These are phyloP conservation scores for Effrenium voratum DNA, from an alignment of 73 alveolate genomes.

Conservation along the genomic window DNA sequence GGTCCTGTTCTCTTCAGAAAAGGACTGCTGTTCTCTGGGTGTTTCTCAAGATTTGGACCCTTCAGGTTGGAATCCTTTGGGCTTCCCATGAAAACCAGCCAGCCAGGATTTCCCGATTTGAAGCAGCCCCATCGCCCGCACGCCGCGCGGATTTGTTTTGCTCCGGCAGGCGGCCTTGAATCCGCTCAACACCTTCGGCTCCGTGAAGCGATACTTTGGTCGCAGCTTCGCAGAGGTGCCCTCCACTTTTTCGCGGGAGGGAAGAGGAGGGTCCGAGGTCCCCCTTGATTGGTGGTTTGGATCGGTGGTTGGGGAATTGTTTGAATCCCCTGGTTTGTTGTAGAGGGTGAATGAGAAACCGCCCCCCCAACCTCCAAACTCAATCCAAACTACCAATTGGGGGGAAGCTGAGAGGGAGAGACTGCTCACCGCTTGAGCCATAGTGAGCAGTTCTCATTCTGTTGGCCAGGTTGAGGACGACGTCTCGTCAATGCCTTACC, in stretches of 20 bases:
- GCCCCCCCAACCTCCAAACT: too few species aligned
- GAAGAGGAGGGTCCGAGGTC: too few species aligned
- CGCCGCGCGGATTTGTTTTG: too few species aligned
- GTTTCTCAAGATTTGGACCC: background rate
- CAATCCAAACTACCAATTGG: too few species aligned
- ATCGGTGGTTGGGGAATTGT: too few species aligned
- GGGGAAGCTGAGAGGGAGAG: too few species aligned
- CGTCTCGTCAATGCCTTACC: slow-evolving; percentile 25
- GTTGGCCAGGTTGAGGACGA: slow-evolving; percentile 29
- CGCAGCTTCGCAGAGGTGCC: slow-evolving; percentile 71
- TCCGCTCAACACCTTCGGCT: slow-evolving; percentile 97
- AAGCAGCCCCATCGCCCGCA: too few species aligned
- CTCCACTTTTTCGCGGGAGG: too few species aligned
- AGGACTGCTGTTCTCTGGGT: slow-evolving; percentile 69
- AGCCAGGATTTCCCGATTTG: background rate
- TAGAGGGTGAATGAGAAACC: too few species aligned
- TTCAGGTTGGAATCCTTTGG: background rate
- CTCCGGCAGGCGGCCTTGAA: slow-evolving; percentile 96
- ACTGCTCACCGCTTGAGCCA: too few species aligned
- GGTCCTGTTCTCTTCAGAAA: slow-evolving; percentile 96
- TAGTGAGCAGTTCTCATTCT: background rate
- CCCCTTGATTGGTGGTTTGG: too few species aligned
- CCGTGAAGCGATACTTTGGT: slow-evolving; percentile 95
- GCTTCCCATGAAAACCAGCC: background rate
- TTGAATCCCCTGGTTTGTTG: too few species aligned